Percentiles rank a stretch among this genome's conserved stretches.
Conservation (phyloP, 2,329 filamentous ascomycete genomes). For the Clonostachys sp. region DNA sequence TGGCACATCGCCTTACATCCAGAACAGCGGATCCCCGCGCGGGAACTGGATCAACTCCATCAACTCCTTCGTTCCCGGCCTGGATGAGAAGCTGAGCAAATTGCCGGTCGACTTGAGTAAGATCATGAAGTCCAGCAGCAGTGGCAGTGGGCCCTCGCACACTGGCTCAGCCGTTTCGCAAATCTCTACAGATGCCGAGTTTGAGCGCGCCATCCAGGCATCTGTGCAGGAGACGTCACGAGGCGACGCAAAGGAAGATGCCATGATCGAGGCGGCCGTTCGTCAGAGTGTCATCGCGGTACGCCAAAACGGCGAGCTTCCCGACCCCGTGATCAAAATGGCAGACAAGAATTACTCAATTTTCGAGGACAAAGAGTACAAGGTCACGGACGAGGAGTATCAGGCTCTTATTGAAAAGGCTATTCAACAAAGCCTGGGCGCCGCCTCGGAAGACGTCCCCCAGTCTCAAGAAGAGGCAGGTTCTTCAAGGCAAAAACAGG, state of each 20-base stretch:
- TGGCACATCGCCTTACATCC: background rate
- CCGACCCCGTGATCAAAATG: conserved; percentile 10
- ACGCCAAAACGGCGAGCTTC: conserved; percentile 18
- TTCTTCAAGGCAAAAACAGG: background rate
- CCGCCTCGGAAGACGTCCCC: background rate
- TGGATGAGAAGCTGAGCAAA: conserved; percentile 10
- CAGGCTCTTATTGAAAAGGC: conserved; percentile 52
- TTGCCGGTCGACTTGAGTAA: conserved; percentile 37
- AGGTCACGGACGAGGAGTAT: conserved; percentile 54
- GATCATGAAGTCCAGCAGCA: conserved; percentile 2
- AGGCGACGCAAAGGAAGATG: conserved; percentile 67
- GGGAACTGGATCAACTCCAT: conserved; percentile 43
- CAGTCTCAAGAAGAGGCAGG: conserved; percentile 11
- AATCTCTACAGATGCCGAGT: conserved; percentile 46
- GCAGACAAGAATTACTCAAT: conserved; percentile 18
- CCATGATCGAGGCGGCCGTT: conserved; percentile 67
- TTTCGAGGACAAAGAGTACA: conserved; percentile 32
- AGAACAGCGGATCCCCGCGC: conserved; percentile 2
- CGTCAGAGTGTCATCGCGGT: conserved; percentile 63
- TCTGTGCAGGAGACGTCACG: conserved; percentile 67
- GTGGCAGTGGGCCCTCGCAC: conserved; percentile 1
- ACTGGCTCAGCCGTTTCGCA: background rate
- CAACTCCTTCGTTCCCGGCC: conserved; percentile 42
- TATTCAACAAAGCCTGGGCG: conserved; percentile 43
- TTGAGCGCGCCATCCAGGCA: conserved; percentile 67